These are phyloP conservation scores for Calonectria crousiana DNA, from an alignment of 2,329 filamentous ascomycete genomes.

Conservation along the genomic window DNA sequence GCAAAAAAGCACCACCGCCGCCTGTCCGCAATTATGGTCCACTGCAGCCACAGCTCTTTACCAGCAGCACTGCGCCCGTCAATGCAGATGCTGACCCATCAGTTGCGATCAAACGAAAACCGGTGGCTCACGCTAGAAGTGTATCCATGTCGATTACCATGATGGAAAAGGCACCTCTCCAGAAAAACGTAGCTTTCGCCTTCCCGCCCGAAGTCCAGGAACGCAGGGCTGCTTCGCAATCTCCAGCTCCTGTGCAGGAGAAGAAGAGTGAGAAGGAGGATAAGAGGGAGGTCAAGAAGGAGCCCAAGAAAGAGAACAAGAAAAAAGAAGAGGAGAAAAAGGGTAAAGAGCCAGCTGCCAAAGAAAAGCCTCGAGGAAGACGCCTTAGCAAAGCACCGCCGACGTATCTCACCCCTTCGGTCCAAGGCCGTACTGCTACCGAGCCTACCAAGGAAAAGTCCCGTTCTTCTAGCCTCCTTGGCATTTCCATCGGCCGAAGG, in stretches of 20 bases:
- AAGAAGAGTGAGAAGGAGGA: slow-evolving; percentile 62
- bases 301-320: not conserved
- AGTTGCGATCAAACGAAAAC: slow-evolving; percentile 34
- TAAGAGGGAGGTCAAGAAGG: slow-evolving; percentile 33
- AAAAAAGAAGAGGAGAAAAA: slow-evolving; percentile 18
- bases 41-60: slow-evolving; percentile 36
- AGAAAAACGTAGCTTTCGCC: slow-evolving; percentile 49
- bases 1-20: slow-evolving; percentile 36
- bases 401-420: slow-evolving; percentile 25
- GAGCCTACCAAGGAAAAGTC: slow-evolving; percentile 32
- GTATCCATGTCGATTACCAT: slow-evolving; percentile 22
- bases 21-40: slow-evolving; percentile 42
- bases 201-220: slow-evolving; percentile 48
- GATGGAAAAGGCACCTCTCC: slow-evolving; percentile 36
- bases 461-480: slow-evolving; percentile 45
- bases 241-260: slow-evolving; percentile 68
- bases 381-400: slow-evolving; percentile 51
- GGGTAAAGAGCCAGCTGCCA: slow-evolving; percentile 5
- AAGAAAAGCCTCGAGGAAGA: slow-evolving; percentile 40
- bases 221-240: slow-evolving; percentile 65
- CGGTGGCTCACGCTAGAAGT: slow-evolving; percentile 26
- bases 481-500: slow-evolving; percentile 37
- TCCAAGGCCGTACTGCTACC: slow-evolving; percentile 36
- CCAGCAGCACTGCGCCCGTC: slow-evolving; percentile 23
- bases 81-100: slow-evolving; percentile 26